These are phyloP conservation scores for Cicer bijugum DNA, from an alignment of 306 rosid species.

Conservation along the genomic window DNA sequence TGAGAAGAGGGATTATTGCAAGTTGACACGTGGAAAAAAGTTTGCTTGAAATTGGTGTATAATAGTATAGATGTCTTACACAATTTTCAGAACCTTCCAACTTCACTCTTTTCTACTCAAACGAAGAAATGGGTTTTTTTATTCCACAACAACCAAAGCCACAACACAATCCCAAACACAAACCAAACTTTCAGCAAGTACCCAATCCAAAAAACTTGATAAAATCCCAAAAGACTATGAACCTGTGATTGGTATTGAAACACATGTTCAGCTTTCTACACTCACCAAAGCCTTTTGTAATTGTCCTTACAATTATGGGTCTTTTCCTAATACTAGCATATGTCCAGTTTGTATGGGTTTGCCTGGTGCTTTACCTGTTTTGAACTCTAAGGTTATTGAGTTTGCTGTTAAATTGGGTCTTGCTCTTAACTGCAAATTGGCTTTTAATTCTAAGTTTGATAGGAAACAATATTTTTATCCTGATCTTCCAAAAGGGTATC, in stretches of 20 bases:
- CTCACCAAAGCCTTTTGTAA: constrained; percentile 86
- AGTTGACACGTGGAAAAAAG: no score
- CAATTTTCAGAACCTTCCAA: constrained; percentile 68
- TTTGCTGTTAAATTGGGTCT: constrained; percentile 80
- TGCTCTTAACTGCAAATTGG: constrained; percentile 84
- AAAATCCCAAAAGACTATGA: constrained; percentile 70
- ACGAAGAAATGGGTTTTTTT: constrained; percentile 50
- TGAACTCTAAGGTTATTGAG: constrained; percentile 77
- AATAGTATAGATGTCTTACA: constrained; percentile 59
- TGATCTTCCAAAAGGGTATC: constrained; percentile 96
- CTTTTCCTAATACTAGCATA: constrained; percentile 68
- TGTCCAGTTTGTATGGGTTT: constrained; percentile 97
- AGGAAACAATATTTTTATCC: constrained; percentile 96
- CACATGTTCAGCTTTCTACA: constrained; percentile 94
- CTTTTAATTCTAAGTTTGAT: constrained; percentile 86
- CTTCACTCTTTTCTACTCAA: constrained; percentile 56
- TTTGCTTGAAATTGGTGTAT: no score
- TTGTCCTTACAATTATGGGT: constrained; percentile 83
- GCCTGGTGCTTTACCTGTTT: constrained; percentile 89
- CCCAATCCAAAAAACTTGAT: constrained; percentile 60
- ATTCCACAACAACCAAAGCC: constrained; percentile 58
- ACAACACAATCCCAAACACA: constrained; percentile 65
- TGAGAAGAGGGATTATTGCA: no score
- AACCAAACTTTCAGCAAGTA: constrained; percentile 53
- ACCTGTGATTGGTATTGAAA: constrained; percentile 83